Percentiles rank a stretch among this genome's conserved stretches.
Conservation (phyloP, 148 eudicot genomes). For the Amaranthus hypochondriacus region DNA sequence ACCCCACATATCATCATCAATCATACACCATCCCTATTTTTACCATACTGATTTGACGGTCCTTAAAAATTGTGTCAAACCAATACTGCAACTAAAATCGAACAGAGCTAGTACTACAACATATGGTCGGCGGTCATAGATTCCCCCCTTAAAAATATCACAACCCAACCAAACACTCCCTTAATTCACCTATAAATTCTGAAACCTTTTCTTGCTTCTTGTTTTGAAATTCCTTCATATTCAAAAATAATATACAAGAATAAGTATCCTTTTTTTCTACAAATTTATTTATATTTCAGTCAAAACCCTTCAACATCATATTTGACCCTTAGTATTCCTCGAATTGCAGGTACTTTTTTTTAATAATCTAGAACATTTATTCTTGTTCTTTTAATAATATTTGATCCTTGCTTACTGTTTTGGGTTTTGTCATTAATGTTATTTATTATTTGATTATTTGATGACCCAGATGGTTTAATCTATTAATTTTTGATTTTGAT, state of each 20-base stretch:
- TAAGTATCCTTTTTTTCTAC: neutral
- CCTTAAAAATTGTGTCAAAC: too few relatives aligned
- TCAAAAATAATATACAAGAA: neutral
- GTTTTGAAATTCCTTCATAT: constrained; percentile 18
- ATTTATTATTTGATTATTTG: neutral
- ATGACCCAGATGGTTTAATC: neutral
- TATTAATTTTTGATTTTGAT: neutral
- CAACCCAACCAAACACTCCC: constrained; percentile 1
- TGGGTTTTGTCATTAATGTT: neutral
- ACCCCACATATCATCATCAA: too few relatives aligned
- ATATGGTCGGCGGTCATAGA: constrained; percentile 26
- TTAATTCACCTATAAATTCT: constrained; percentile 8
- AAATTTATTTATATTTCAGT: neutral
- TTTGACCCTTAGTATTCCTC: neutral
- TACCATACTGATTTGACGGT: too few relatives aligned
- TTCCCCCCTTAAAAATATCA: neutral
- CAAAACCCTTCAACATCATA: constrained; percentile 4
- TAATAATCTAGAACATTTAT: too few relatives aligned
- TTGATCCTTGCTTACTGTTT: neutral
- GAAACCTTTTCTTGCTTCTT: neutral
- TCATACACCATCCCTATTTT: too few relatives aligned
- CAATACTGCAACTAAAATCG: too few relatives aligned
- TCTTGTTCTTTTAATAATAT: neutral
- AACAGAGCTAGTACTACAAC: neutral
- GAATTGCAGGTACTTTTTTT: constrained; percentile 20